Conservation (phyloP, 495 filamentous ascomycete species). For the Annulohypoxylon bovei region DNA sequence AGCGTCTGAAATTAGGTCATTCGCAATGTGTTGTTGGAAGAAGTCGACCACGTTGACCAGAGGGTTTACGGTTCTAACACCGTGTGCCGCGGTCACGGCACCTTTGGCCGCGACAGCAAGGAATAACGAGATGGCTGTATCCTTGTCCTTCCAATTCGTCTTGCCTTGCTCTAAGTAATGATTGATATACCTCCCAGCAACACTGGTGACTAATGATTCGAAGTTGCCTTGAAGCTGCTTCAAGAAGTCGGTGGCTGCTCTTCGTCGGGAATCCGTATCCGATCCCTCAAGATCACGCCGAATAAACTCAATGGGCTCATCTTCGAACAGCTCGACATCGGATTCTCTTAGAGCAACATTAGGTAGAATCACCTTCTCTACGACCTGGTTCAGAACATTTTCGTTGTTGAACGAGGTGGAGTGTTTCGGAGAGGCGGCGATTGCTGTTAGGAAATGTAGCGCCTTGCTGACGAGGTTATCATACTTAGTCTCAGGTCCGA, state of each 20-base stretch:
- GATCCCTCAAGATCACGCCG: slow-evolving; percentile 94
- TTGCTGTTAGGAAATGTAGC: slow-evolving; percentile 90
- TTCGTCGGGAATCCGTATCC: slow-evolving; percentile 89
- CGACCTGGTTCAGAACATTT: slow-evolving; percentile 77
- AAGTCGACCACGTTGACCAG: slow-evolving; percentile 89
- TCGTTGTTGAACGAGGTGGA: slow-evolving; percentile 86
- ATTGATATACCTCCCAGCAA: slow-evolving; percentile 83
- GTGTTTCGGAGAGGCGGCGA: slow-evolving; percentile 78
- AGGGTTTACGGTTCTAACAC: slow-evolving; percentile 87
- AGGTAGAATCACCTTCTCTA: slow-evolving; percentile 94
- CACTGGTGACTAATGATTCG: slow-evolving; percentile 80
- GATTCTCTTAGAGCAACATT: slow-evolving; percentile 91
- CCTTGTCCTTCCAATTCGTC: slow-evolving; percentile 93
- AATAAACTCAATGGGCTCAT: slow-evolving; percentile 99
- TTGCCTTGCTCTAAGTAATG: slow-evolving; percentile 77
- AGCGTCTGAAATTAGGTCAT: slow-evolving; percentile 74
- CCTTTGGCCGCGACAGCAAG: slow-evolving; percentile 94
- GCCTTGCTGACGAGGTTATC: slow-evolving; percentile 96
- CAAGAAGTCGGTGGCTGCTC: slow-evolving; percentile 94
- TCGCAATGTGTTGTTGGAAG: slow-evolving; percentile 88
- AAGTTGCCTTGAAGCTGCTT: slow-evolving; percentile 87
- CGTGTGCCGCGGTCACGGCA: slow-evolving; percentile 80
- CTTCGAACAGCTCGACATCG: slow-evolving; percentile 95
- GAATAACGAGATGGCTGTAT: slow-evolving; percentile 95
- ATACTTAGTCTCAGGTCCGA: slow-evolving; percentile 88